A percentile compares a stretch with the other conserved stretches of the same genome.
phyloP scores from a whole-genome alignment of 2,329 filamentous ascomycete species.

The Cercospora beticola region DNA sequence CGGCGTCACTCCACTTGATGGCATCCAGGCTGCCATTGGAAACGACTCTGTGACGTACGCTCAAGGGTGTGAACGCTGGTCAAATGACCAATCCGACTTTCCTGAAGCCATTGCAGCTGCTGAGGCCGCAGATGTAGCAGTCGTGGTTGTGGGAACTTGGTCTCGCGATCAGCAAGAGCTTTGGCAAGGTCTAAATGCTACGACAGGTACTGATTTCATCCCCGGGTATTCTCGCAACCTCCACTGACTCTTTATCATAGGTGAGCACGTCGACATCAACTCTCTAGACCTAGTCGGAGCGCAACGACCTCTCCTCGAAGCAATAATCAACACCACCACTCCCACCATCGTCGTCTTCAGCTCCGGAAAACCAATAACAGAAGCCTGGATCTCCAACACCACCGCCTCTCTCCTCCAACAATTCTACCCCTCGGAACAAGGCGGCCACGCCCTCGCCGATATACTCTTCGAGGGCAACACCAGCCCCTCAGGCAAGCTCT shows the following conservation, averaged over 20 bases:
- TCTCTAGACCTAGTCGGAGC: constrained; percentile 67
- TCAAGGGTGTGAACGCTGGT: constrained; percentile 72
- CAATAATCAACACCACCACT: constrained; percentile 65
- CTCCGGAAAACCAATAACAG: constrained; percentile 70
- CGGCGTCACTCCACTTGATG: constrained; percentile 69
- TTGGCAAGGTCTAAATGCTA: constrained; percentile 69
- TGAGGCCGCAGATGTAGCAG: constrained; percentile 66
- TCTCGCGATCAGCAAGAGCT: constrained; percentile 70
- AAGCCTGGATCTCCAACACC: constrained; percentile 67
- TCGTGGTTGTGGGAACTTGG: constrained; percentile 75
- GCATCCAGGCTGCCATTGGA: constrained; percentile 60
- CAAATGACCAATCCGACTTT: constrained; percentile 66
- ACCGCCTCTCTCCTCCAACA: constrained; percentile 69
- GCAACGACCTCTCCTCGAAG: constrained; percentile 64
- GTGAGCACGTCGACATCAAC: constrained; percentile 68
- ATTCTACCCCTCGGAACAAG: constrained; percentile 71
- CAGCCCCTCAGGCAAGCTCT: constrained; percentile 33
- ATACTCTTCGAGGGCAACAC: constrained; percentile 33
- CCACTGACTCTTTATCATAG: not conserved
- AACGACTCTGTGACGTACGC: constrained; percentile 64
- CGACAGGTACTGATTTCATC: constrained; percentile 50
- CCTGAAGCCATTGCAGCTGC: constrained; percentile 65
- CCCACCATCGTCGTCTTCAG: constrained; percentile 68
- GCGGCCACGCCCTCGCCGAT: constrained; percentile 38
- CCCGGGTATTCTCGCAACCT: not conserved